Evolutionary conservation across 75 land plant species (phyloP).

Genomic region (Picea sitchensis): DNA sequence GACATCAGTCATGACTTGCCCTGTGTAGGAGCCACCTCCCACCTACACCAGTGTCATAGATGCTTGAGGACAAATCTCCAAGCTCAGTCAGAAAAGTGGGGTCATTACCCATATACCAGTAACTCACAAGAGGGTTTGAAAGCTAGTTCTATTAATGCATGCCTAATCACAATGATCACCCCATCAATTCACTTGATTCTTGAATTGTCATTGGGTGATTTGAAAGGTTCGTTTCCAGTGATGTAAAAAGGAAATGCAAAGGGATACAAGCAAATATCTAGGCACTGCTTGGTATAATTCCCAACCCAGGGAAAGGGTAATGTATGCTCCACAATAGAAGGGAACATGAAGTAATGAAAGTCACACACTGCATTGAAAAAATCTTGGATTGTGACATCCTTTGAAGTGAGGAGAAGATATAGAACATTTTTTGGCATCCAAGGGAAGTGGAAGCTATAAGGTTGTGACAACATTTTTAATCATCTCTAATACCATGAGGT

Average conservation of each 20-base stretch:
- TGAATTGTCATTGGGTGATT: slow-evolving; percentile 67
- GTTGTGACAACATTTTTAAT: slow-evolving; percentile 36
- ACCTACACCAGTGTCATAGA: slow-evolving; percentile 77
- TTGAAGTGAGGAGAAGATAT: slow-evolving; percentile 60
- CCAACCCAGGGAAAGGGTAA: slow-evolving; percentile 88
- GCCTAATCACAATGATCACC: slow-evolving; percentile 83
- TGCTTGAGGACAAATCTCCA: slow-evolving; percentile 73
- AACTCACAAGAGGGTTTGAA: slow-evolving; percentile 76
- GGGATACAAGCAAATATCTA: slow-evolving; percentile 75
- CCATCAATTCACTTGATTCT: slow-evolving; percentile 79
- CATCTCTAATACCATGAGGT: slow-evolving; percentile 53
- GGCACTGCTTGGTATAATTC: slow-evolving; percentile 66
- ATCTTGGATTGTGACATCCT: slow-evolving; percentile 64
- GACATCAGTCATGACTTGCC: slow-evolving; percentile 46
- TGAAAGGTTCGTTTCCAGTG: slow-evolving; percentile 27
- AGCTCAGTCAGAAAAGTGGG: slow-evolving; percentile 86
- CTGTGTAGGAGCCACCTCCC: slow-evolving; percentile 74
- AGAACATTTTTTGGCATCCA: slow-evolving; percentile 49
- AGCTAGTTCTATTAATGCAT: slow-evolving; percentile 80
- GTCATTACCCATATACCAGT: slow-evolving; percentile 91
- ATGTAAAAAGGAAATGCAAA: slow-evolving; percentile 71
- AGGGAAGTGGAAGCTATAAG: slow-evolving; percentile 28
- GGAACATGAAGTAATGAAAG: slow-evolving; percentile 89
- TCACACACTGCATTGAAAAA: slow-evolving; percentile 84
- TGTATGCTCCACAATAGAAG: slow-evolving; percentile 69